A percentile compares a stretch with the other conserved stretches of the same genome.
These are phyloP conservation scores for Zasmidium angulare DNA, from an alignment of 2,329 filamentous ascomycete genomes.

Conservation along the genomic window DNA sequence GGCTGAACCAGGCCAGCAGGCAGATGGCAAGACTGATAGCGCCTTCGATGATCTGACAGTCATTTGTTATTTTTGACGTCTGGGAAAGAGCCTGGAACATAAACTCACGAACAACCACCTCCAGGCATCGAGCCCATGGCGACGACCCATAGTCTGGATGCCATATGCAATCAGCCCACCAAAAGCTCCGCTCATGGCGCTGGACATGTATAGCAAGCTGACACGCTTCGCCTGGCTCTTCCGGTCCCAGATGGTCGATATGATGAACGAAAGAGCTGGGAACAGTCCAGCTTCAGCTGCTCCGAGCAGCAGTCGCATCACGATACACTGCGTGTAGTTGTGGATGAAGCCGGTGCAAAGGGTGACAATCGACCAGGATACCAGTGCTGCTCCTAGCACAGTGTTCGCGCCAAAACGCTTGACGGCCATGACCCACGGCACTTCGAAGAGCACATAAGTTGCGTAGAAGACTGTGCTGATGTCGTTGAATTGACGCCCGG, in stretches of 20 bases:
- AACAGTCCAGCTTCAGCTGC: slow-evolving; percentile 32
- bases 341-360: slow-evolving; percentile 35
- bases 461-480: slow-evolving; percentile 24
- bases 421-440: slow-evolving; percentile 24
- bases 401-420: slow-evolving; percentile 27
- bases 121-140: slow-evolving; percentile 23
- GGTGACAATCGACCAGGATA: slow-evolving; percentile 29
- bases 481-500: slow-evolving; percentile 23
- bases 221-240: slow-evolving; percentile 30
- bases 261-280: slow-evolving; percentile 29
- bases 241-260: slow-evolving; percentile 32
- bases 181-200: slow-evolving; percentile 28
- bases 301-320: slow-evolving; percentile 31
- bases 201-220: slow-evolving; percentile 28
- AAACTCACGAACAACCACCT: slow-evolving; percentile 20
- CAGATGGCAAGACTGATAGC: slow-evolving; percentile 13
- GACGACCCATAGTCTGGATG: slow-evolving; percentile 32
- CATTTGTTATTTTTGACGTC: slow-evolving; percentile 7
- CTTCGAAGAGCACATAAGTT: slow-evolving; percentile 21
- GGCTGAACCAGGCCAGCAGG: slow-evolving; percentile 16
- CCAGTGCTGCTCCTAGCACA: slow-evolving; percentile 22
- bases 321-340: slow-evolving; percentile 31
- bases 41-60: slow-evolving; percentile 14
- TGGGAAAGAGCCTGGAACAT: neutral
- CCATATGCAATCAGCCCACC: slow-evolving; percentile 30